Percentiles rank a stretch among this genome's conserved stretches.
Evolutionary conservation across 2,329 filamentous ascomycete genomes (phyloP).

Genomic region (Exophiala calicioides): DNA sequence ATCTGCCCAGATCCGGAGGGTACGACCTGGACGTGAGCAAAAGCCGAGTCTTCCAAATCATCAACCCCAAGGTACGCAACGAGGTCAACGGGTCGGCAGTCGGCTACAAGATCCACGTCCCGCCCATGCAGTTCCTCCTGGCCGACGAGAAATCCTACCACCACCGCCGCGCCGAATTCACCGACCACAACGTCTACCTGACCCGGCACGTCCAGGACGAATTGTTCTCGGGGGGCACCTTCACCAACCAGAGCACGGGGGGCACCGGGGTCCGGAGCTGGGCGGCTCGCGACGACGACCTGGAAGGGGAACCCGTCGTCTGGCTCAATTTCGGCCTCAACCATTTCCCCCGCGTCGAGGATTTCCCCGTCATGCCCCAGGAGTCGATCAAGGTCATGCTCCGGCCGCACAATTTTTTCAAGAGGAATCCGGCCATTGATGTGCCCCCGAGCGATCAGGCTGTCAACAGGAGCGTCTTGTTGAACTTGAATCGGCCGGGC

Average conservation of each 20-base stretch:
- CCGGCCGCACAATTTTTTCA: slow-evolving; percentile 55
- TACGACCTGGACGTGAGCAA: slow-evolving; percentile 50
- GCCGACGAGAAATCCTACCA: slow-evolving; percentile 52
- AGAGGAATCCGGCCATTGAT: slow-evolving; percentile 53
- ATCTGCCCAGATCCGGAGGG: slow-evolving; percentile 49
- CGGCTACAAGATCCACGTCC: slow-evolving; percentile 58
- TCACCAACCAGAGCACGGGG: slow-evolving; percentile 59
- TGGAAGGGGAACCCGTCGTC: slow-evolving; percentile 55
- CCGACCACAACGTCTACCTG: slow-evolving; percentile 58
- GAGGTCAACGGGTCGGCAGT: slow-evolving; percentile 56
- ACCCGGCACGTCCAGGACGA: slow-evolving; percentile 57
- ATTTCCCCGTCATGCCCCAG: slow-evolving; percentile 69
- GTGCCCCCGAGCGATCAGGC: slow-evolving; percentile 45
- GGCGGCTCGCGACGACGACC: slow-evolving; percentile 48
- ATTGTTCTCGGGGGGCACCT: slow-evolving; percentile 56
- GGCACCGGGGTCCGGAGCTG: slow-evolving; percentile 57
- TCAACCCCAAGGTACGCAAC: slow-evolving; percentile 55
- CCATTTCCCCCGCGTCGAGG: slow-evolving; percentile 64
- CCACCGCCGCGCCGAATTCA: slow-evolving; percentile 56
- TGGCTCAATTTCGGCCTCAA: slow-evolving; percentile 63
- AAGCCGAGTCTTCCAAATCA: slow-evolving; percentile 61
- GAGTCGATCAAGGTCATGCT: slow-evolving; percentile 54
- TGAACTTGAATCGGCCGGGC: too few species aligned
- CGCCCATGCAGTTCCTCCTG: slow-evolving; percentile 61
- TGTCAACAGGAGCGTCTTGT: slow-evolving; percentile 41